A percentile compares a stretch with the other conserved stretches of the same genome.
phyloP scores from a whole-genome alignment of 2,329 filamentous ascomycete genomes.

The Metarhizium anisopliae region DNA sequence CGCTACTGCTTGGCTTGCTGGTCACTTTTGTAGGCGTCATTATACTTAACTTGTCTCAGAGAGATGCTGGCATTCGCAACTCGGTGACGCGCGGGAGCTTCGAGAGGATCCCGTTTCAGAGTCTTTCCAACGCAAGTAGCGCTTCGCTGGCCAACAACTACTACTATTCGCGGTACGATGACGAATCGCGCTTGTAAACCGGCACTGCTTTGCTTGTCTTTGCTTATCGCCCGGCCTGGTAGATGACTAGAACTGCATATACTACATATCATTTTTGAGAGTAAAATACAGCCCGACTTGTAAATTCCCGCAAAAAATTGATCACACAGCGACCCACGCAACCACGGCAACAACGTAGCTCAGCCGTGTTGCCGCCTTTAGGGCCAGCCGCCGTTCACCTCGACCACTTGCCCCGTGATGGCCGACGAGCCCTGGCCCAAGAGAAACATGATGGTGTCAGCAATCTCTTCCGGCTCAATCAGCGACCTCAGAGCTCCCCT shows the following conservation, averaged over 20 bases:
- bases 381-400: neutral
- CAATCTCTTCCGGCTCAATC: neutral
- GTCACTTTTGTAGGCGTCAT: slow-evolving; percentile 94
- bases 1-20: slow-evolving; percentile 84
- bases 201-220: neutral
- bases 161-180: neutral
- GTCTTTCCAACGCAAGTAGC: neutral
- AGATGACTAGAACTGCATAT: neutral
- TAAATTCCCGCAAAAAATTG: too few relatives aligned
- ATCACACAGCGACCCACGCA: too few relatives aligned
- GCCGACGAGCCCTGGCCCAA: neutral
- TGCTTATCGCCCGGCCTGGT: neutral
- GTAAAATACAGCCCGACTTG: neutral
- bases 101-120: neutral
- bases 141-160: neutral
- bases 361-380: neutral
- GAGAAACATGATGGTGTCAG: slow-evolving; percentile 2
- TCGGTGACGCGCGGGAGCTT: neutral
- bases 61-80: slow-evolving; percentile 49
- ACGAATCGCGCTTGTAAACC: neutral
- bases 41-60: slow-evolving; percentile 86
- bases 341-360: neutral
- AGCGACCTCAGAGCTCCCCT: neutral
- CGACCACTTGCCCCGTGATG: slow-evolving; percentile 2
- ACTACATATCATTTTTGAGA: neutral